These are phyloP conservation scores for Dichomitus squalens DNA, from an alignment of 1,284 basidiomycete genomes.

Conservation along the genomic window DNA sequence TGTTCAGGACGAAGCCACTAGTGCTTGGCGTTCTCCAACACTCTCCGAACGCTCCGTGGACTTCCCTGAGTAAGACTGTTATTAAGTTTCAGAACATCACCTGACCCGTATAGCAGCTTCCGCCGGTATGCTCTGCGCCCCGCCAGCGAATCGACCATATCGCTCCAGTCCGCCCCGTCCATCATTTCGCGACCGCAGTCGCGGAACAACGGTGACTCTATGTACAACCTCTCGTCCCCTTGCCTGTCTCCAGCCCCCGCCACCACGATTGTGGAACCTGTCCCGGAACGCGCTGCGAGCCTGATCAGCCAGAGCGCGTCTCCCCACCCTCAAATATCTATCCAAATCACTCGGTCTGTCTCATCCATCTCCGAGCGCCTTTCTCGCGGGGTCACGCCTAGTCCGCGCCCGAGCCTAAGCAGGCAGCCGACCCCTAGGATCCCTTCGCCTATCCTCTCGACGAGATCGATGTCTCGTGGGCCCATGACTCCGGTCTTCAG, in stretches of 20 bases:
- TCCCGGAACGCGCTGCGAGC: not conserved
- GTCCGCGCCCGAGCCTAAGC: constrained; percentile 5
- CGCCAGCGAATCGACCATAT: constrained; percentile 20
- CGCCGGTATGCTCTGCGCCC: constrained; percentile 5
- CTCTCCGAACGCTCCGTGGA: constrained; percentile 17
- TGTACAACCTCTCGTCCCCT: not conserved
- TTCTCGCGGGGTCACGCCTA: not conserved
- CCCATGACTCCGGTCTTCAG: not conserved
- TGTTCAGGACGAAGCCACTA: constrained; percentile 2
- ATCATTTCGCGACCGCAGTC: constrained; percentile 1
- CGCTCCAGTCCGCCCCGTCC: constrained; percentile 15
- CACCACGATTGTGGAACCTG: not conserved
- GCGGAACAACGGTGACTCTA: not conserved
- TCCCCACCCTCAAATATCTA: not conserved
- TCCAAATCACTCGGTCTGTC: not conserved
- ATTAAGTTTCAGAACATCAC: not conserved
- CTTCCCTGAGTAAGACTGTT: no score
- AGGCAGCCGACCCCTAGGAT: constrained; percentile 12
- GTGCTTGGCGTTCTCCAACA: constrained; percentile 16
- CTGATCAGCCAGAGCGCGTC: constrained; percentile 11
- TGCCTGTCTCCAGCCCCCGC: not conserved
- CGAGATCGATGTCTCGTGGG: constrained; percentile 5
- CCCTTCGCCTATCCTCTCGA: constrained; percentile 8
- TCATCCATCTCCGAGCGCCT: constrained; percentile 12
- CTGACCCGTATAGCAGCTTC: not conserved